phyloP scores from a whole-genome alignment of 108 stramenopile genomes.

The Nitzschia putrida region DNA sequence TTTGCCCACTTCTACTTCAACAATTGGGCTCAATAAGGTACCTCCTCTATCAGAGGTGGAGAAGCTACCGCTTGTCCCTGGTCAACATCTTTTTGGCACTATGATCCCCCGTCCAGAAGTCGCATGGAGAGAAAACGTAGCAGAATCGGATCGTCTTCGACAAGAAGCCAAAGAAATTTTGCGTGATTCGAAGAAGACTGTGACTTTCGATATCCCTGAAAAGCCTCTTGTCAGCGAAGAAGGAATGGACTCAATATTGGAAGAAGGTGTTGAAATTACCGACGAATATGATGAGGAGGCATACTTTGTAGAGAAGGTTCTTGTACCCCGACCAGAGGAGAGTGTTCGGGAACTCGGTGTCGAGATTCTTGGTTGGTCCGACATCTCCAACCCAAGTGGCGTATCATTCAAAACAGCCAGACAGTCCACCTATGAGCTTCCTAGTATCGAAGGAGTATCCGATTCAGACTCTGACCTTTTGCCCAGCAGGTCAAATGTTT shows the following conservation, averaged over 20 bases:
- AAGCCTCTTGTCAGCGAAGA: neutral
- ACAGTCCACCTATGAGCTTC: too few species aligned
- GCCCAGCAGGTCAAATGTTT: neutral
- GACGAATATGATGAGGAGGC: slow-evolving; percentile 32
- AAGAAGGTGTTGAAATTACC: slow-evolving; percentile 27
- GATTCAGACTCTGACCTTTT: neutral
- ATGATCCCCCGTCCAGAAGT: slow-evolving; percentile 29
- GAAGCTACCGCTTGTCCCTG: neutral
- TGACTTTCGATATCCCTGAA: neutral
- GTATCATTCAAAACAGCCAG: too few species aligned
- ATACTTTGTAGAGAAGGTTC: slow-evolving; percentile 15
- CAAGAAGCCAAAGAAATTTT: neutral
- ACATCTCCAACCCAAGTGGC: neutral
- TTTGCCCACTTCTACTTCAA: slow-evolving; percentile 22
- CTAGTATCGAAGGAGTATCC: too few species aligned
- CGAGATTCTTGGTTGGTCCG: slow-evolving; percentile 8
- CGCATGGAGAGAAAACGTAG: slow-evolving; percentile 10
- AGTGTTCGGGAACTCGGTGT: slow-evolving; percentile 6
- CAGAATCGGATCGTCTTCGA: neutral
- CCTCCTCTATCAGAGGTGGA: neutral
- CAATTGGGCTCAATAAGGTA: neutral
- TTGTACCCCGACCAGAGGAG: slow-evolving; percentile 3
- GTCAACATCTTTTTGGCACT: slow-evolving; percentile 19
- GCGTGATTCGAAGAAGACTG: neutral
- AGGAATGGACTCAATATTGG: neutral